Evolutionary conservation across 352 stramenopile species (phyloP), one percentile per base, ranked within the genome.

Genomic region (Phytophthora lateralis): DNA sequence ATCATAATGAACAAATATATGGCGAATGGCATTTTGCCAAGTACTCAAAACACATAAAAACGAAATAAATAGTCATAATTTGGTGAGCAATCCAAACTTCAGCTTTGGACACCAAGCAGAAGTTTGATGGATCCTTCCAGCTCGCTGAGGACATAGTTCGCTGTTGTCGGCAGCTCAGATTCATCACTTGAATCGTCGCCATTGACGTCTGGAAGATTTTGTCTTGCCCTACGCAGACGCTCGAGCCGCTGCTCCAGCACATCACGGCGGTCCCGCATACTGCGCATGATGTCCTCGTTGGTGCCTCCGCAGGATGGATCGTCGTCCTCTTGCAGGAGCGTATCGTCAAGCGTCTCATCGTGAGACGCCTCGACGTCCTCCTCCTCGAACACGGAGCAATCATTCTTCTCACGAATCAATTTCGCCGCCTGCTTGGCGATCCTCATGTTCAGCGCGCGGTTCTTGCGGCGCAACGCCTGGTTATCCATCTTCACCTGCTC

Each of bases 401-500:
- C 69, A 15, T 69, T 66, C 55, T 50, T 75, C 45, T 62, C 55
- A n/a, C 42, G 35, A 21, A 63, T 45, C 15, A 65, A 14, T 26
- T 67, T 47, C 18, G 66, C 45, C 7, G 58, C 30, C 21, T 55
- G 46, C 24, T 59, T 57, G 39, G 45, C 72, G 27, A 90, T 48
- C 26, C 62, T 73, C 14, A 74, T 58, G 62, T 91, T 82, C 3
- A 93, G 49, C 35, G 80, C 75, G n/a, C 80, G 71, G 27, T 90
- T 78, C 45, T 82, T 77, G 37, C 73, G 54, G 15, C 74, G 55
- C 24, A 93, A 52, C 24, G 54, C 62, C 14, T 65, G 52, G 38
- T 93, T 93, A 45, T 93, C 84, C 27, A 78, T 73, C 56, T 93
- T 93, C 15, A 93, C 45, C 21, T 79, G 58, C 63, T 90, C 66